Evolutionary conservation across 257 asterid species (phyloP), one percentile per base, ranked within the genome.

Genomic region (Primulina tabacum): DNA sequence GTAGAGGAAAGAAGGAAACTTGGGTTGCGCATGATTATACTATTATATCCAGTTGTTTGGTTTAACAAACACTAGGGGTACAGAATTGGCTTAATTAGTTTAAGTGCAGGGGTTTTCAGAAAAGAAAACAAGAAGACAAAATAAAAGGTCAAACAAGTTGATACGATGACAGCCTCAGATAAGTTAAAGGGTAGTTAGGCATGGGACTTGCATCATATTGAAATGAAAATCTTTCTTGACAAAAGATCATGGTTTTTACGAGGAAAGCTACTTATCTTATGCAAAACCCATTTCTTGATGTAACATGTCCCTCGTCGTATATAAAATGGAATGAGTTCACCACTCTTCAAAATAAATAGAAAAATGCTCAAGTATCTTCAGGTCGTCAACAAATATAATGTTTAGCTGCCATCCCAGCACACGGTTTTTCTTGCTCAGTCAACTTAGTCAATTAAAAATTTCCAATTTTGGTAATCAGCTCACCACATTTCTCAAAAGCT

Each of bases 401-500:
- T 33, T 34, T 33, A 61, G 30, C 59, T 10, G 40, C 68, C 64
- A 30, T 32, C 52, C 35, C 17, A 60, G 21, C 32, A 12, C 7
- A 7, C 11, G 33, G 53, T 28, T 64, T 62, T 73, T 70, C 71
- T 65, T 29, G 60, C 40, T 56, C 71, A 64, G 68, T 65, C 30
- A 73, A 40, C 53, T 53, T 68, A 47, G 72, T 12, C 65, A 43
- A 55, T 21, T 60, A 57, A 62, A 69, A 60, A 14, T 47, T 37
- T 47, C n/a, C 61, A 4, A 60, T 38, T 68, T 71, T 60, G 47
- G 55, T 66, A 77, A 77, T 53, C 65, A 74, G 61, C 99, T 85
- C 81, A 91, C 97, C 97, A 28, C 88, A 85, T 82, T 67, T 90
- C 67, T 92, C 99, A 76, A 89, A 87, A 79, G 92, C 97, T 52